These are phyloP conservation scores for Sutorius eximius DNA, from an alignment of 1,284 basidiomycete genomes.

Conservation along the genomic window DNA sequence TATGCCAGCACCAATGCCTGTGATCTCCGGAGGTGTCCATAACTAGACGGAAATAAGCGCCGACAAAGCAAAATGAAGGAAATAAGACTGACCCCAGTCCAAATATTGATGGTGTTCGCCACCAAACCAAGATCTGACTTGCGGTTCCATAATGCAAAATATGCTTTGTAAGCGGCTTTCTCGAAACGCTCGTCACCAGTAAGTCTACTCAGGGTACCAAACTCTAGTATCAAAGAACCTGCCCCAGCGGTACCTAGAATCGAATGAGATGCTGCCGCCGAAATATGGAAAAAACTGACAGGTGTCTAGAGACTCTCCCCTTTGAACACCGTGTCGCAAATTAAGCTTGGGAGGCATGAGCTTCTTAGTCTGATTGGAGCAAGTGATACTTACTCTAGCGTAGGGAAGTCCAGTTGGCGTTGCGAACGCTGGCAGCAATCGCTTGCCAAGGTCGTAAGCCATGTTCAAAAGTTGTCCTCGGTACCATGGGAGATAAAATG, in stretches of 20 bases:
- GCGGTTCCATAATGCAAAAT: constrained; percentile 90
- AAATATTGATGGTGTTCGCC: constrained; percentile 84
- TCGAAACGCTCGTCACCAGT: constrained; percentile 88
- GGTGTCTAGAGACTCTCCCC: constrained; percentile 73
- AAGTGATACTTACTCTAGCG: constrained; percentile 62
- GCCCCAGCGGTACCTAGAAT: constrained; percentile 83
- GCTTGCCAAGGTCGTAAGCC: constrained; percentile 81
- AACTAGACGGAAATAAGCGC: constrained; percentile 37
- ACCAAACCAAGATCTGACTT: constrained; percentile 79
- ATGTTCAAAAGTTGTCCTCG: constrained; percentile 71
- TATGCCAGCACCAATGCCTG: constrained; percentile 86
- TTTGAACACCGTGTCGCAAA: constrained; percentile 66
- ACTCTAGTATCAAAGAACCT: constrained; percentile 88
- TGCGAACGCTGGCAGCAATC: constrained; percentile 85
- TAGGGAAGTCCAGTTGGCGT: constrained; percentile 89
- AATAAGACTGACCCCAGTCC: constrained; percentile 62
- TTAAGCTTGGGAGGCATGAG: constrained; percentile 54
- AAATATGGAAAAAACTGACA: constrained; percentile 50
- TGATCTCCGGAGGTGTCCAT: constrained; percentile 74
- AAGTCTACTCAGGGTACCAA: constrained; percentile 85
- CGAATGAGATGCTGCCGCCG: constrained; percentile 13
- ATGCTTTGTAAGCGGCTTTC: constrained; percentile 79
- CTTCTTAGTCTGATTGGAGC: background rate
- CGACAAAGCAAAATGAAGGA: background rate
- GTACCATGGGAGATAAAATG: constrained; percentile 78